Evolutionary conservation across 345 rosid genomes (phyloP), one percentile per base, ranked within the genome.

Genomic region (Erysimum cheiranthoides): DNA sequence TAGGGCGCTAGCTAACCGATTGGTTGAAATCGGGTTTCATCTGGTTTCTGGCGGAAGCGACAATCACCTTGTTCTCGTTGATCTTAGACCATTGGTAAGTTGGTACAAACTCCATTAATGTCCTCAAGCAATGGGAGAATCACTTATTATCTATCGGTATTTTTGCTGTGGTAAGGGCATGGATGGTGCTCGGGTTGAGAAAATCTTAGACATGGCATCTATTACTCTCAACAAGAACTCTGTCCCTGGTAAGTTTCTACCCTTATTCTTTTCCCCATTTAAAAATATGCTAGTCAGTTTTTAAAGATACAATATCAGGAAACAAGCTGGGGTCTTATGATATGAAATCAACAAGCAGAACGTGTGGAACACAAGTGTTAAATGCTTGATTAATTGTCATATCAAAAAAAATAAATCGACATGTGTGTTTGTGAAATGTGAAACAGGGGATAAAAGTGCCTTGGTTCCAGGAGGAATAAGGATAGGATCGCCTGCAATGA

Each of bases 1-100:
- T 78, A 84, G 82, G 63, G 92, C 87, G 38, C 93, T 94, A 74
- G 97, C 96, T 27, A 78, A 70, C 69, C 85, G 86, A 49, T 78
- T 94, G 82, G 76, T 80, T 73, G 97, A 89, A 80, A 81, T 89
- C 30, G 98, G 96, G 18, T 92, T 88, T 79, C 81, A 81, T 65
- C 74, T 94, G 50, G 98, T 94, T 66, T 94, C 98, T 56, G 97
- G 97, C 43, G 98, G 97, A 63, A 94, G 86, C 5, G 96, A 94
- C 54, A 94, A 92, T 58, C 97, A 94, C 77, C 89, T 94, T 43
- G 96, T 92, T 77, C 93, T 94, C 27, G 92, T 92, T 18, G 98
- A 94, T 83, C 81, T 92, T 68, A 86, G 96, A 80, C 92, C 97
- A 50, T 13, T 88, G 80, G 97, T 94, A 77, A 85, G 89, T 78